phyloP scores from a whole-genome alignment of 257 asterid genomes.

The Primulina huaijiensis region DNA sequence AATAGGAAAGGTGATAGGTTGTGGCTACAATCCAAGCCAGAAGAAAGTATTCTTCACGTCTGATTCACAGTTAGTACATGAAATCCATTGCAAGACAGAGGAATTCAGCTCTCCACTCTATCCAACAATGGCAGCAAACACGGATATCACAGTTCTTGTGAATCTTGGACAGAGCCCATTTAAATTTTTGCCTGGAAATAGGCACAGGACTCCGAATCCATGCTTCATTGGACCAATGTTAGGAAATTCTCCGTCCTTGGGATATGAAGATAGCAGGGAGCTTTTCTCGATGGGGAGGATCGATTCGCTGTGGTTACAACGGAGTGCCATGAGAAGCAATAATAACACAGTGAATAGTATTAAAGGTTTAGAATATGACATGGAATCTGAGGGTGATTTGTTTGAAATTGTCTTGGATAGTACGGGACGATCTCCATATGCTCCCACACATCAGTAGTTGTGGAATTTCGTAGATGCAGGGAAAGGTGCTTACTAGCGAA shows the following conservation, averaged over 20 bases:
- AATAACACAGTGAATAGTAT: slow-evolving; percentile 46
- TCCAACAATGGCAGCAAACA: slow-evolving; percentile 71
- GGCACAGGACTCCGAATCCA: slow-evolving; percentile 73
- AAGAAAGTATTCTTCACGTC: slow-evolving; percentile 73
- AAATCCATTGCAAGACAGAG: slow-evolving; percentile 70
- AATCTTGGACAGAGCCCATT: slow-evolving; percentile 88
- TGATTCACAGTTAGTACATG: slow-evolving; percentile 64
- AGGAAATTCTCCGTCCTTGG: slow-evolving; percentile 47
- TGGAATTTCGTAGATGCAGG: background rate
- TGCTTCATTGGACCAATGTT: slow-evolving; percentile 59
- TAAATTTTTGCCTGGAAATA: slow-evolving; percentile 49
- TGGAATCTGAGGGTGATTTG: slow-evolving; percentile 85
- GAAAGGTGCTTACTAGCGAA: no score
- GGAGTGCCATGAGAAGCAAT: slow-evolving; percentile 53
- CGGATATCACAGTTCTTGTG: slow-evolving; percentile 45
- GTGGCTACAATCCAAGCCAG: slow-evolving; percentile 77
- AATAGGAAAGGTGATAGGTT: slow-evolving; percentile 58
- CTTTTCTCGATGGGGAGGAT: slow-evolving; percentile 96
- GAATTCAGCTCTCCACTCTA: slow-evolving; percentile 61
- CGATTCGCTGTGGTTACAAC: slow-evolving; percentile 63
- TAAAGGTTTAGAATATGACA: slow-evolving; percentile 41
- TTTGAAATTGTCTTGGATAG: slow-evolving; percentile 80
- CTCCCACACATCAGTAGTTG: slow-evolving; percentile 26
- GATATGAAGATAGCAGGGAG: slow-evolving; percentile 80
- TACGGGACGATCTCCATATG: slow-evolving; percentile 50